A percentile compares a stretch with the other conserved stretches of the same genome.
These are phyloP conservation scores for Arthrobotrys sphaeroides DNA, from an alignment of 2,329 filamentous ascomycete species.

Conservation along the genomic window DNA sequence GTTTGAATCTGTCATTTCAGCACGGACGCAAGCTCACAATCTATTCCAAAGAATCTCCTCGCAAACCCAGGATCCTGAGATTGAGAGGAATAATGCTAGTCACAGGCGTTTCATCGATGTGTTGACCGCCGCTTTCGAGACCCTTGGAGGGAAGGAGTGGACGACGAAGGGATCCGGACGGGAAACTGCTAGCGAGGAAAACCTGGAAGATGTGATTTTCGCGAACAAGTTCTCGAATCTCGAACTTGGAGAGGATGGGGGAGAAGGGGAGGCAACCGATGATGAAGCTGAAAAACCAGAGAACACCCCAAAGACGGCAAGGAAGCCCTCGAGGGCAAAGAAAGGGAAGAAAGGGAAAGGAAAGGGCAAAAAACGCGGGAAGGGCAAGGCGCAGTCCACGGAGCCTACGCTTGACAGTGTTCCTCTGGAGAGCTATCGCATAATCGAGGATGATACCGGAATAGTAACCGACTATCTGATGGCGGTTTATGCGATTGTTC, in stretches of 20 bases:
- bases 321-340: conserved; percentile 55
- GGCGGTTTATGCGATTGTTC: conserved; percentile 62
- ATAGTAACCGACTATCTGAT: conserved; percentile 63
- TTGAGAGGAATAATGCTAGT: too few relatives aligned
- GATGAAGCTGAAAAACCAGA: neutral
- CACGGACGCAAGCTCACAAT: too few relatives aligned
- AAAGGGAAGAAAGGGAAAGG: conserved; percentile 58
- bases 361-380: conserved; percentile 56
- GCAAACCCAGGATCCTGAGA: too few relatives aligned
- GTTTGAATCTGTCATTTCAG: too few relatives aligned
- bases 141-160: too few relatives aligned
- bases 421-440: conserved; percentile 63
- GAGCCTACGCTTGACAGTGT: conserved; percentile 60
- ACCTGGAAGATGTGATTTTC: neutral
- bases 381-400: conserved; percentile 53
- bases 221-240: too few relatives aligned
- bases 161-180: too few relatives aligned
- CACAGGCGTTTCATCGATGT: too few relatives aligned
- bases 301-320: conserved; percentile 23
- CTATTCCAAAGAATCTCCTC: too few relatives aligned
- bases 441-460: conserved; percentile 61
- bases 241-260: conserved; percentile 47
- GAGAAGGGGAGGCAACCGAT: conserved; percentile 56
- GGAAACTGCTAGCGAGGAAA: too few relatives aligned
- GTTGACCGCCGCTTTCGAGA: too few relatives aligned